Evolutionary conservation across 2,329 filamentous ascomycete species (phyloP), one percentile per base, ranked within the genome.

Genomic region (Curvularia verruculosa): DNA sequence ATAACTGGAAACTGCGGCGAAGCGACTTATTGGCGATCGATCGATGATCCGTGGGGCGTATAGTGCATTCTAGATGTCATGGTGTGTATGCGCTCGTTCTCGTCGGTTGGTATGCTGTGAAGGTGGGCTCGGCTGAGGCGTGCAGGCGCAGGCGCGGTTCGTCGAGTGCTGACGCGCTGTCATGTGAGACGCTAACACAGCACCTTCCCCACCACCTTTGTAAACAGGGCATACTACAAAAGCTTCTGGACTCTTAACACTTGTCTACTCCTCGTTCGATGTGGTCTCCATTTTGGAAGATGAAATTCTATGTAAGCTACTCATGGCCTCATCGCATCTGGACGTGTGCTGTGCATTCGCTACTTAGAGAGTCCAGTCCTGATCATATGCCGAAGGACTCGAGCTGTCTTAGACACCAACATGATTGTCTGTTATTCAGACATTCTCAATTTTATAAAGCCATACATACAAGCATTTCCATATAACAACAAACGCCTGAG

Each of bases 1-100:
- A 84, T 84, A 8, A 39, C 23, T 12, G 46, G 9, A 23, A 26
- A n/a, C 6, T 39, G 18, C 15, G 37, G 21, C 6, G n/a, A 29
- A 13, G n/a, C 24, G 31, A 24, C 5, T 34, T 49, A 50, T 7
- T 31, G 28, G 18, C 7, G 29, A 12, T 13, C 29, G 40, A 5
- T 24, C 7, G 28, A 6, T 10, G 9, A 18, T 12, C 15, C 21
- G 3, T 48, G 26, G 6, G 51, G 13, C 21, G 13, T 29, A 5
- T 34, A 49, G 45, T 45, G 50, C 54, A 54, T 57, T 46, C 19
- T 49, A 15, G 12, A 13, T 23, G 18, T 54, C 40, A 49, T 34
- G 24, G 37, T 18, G 49, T 2, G 29, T 21, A 13, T 24, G 40
- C 44, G 45, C 23, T 41, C 37, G 23, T 29, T 28, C 21, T 31